These are phyloP conservation scores for Adansonia gregorii DNA, from an alignment of 441 rosid genomes.

Conservation along the genomic window DNA sequence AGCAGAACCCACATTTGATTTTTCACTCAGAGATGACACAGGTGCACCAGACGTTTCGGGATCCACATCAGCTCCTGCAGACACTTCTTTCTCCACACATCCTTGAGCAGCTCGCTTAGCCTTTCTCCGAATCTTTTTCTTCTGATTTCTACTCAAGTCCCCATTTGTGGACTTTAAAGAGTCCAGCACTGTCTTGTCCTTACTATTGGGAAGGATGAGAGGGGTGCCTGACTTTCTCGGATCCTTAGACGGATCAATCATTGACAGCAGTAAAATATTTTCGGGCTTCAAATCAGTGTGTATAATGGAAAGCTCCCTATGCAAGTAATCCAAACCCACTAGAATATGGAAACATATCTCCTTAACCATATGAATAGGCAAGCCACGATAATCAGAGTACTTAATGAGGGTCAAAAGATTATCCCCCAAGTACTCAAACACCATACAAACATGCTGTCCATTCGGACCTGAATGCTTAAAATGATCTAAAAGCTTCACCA, in stretches of 20 bases:
- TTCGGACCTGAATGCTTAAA: slow-evolving; percentile 79
- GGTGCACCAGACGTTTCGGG: slow-evolving; percentile 43
- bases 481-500: slow-evolving; percentile 78
- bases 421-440: slow-evolving; percentile 79
- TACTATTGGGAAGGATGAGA: slow-evolving; percentile 48
- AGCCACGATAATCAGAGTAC: slow-evolving; percentile 60
- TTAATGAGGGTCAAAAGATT: slow-evolving; percentile 73
- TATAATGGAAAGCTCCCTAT: slow-evolving; percentile 64
- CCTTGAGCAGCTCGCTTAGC: slow-evolving; percentile 63
- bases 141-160: slow-evolving; percentile 60
- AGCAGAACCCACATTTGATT: slow-evolving; percentile 34
- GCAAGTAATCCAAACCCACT: slow-evolving; percentile 73
- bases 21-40: slow-evolving; percentile 34
- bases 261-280: slow-evolving; percentile 64
- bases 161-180: slow-evolving; percentile 47
- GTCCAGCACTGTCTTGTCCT: slow-evolving; percentile 40
- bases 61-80: slow-evolving; percentile 39
- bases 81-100: slow-evolving; percentile 48
- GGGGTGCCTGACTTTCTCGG: slow-evolving; percentile 53
- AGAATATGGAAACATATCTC: slow-evolving; percentile 63
- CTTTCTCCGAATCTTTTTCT: slow-evolving; percentile 67
- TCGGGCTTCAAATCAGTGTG: slow-evolving; percentile 82
- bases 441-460: slow-evolving; percentile 83
- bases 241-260: slow-evolving; percentile 65
- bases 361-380: slow-evolving; percentile 60